Evolutionary conservation across 2,329 filamentous ascomycete species (phyloP).

Genomic region (Aspergillus fischeri): DNA sequence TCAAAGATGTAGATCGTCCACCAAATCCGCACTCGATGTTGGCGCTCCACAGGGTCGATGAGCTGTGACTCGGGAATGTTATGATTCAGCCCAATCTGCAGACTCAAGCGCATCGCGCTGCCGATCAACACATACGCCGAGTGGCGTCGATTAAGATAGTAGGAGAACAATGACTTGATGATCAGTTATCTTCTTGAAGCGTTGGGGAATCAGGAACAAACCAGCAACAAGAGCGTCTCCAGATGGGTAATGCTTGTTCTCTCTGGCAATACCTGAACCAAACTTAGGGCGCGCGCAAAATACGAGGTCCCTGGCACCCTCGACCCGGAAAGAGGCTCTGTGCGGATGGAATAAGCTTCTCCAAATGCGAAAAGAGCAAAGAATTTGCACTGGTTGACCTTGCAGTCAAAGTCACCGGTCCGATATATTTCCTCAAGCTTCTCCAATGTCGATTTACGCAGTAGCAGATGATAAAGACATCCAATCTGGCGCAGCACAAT

Average conservation of each 20-base stretch:
- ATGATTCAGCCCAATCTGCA: slow-evolving; percentile 44
- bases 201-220: slow-evolving; percentile 13
- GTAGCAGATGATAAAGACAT: slow-evolving; percentile 32
- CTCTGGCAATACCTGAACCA: slow-evolving; percentile 43
- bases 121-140: slow-evolving; percentile 33
- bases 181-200: background rate
- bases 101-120: slow-evolving; percentile 40
- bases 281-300: slow-evolving; percentile 38
- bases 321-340: slow-evolving; percentile 27
- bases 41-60: slow-evolving; percentile 37
- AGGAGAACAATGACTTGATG: slow-evolving; percentile 31
- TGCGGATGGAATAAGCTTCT: slow-evolving; percentile 43
- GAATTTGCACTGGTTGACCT: slow-evolving; percentile 42
- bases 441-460: slow-evolving; percentile 37
- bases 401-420: slow-evolving; percentile 25
- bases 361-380: slow-evolving; percentile 45
- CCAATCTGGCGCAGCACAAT: slow-evolving; percentile 36
- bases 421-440: slow-evolving; percentile 38
- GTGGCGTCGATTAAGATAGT: slow-evolving; percentile 34
- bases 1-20: slow-evolving; percentile 40
- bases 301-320: slow-evolving; percentile 43
- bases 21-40: slow-evolving; percentile 36
- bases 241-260: slow-evolving; percentile 44
- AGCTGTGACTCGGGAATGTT: slow-evolving; percentile 35
- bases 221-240: slow-evolving; percentile 40